phyloP scores from a whole-genome alignment of 306 rosid genomes.

The Malus asiatica region DNA sequence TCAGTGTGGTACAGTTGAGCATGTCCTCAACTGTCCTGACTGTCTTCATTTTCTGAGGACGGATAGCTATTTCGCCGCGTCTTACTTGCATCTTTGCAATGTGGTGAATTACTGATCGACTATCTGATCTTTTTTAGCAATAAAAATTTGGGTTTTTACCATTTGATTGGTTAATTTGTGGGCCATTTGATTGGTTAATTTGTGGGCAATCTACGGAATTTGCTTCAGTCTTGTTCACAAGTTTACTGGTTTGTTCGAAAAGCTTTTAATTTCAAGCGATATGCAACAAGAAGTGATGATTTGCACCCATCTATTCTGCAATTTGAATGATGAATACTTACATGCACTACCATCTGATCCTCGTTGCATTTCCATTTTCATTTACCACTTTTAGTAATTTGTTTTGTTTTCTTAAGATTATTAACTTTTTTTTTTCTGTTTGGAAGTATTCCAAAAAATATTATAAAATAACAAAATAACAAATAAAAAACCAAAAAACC shows the following conservation, averaged over 20 bases:
- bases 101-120: conserved; percentile 26
- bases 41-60: too few relatives aligned
- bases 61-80: conserved; percentile 13
- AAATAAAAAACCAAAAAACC: too few relatives aligned
- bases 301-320: conserved; percentile 52
- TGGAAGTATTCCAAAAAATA: not conserved
- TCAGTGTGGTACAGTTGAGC: too few relatives aligned
- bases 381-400: not conserved
- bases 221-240: not conserved
- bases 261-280: not conserved
- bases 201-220: too few relatives aligned
- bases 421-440: not conserved
- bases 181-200: too few relatives aligned
- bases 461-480: too few relatives aligned
- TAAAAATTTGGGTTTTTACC: not conserved
- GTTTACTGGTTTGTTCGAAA: too few relatives aligned
- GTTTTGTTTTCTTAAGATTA: not conserved
- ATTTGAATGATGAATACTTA: conserved; percentile 47
- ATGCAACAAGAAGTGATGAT: conserved; percentile 54
- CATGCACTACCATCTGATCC: conserved; percentile 98
- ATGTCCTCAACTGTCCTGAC: too few relatives aligned
- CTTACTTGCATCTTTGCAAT: conserved; percentile 21
- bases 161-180: too few relatives aligned
- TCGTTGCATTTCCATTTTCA: conserved; percentile 4
- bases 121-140: conserved; percentile 17